phyloP scores from a whole-genome alignment of 164 flowering plant genomes.

The Akebia trifoliata region DNA sequence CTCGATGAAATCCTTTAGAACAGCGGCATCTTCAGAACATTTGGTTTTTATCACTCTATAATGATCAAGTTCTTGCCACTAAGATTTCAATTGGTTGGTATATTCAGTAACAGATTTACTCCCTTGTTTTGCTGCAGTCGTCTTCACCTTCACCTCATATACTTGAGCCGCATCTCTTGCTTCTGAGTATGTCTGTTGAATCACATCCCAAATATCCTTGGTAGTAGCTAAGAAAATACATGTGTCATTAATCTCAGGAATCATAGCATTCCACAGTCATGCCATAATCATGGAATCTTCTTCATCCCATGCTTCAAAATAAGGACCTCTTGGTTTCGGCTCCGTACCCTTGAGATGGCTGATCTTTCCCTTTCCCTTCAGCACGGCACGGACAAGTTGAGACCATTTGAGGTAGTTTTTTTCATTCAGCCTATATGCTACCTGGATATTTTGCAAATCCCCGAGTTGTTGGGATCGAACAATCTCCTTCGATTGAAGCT shows the following conservation, averaged over 20 bases:
- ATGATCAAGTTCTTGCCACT: conserved; percentile 7
- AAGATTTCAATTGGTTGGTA: neutral
- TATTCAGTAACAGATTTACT: neutral
- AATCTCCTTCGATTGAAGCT: too few relatives aligned
- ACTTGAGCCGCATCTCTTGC: conserved; percentile 6
- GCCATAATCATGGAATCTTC: conserved; percentile 2
- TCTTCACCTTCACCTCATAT: neutral
- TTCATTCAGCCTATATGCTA: neutral
- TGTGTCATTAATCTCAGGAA: neutral
- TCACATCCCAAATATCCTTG: neutral
- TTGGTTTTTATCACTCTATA: neutral
- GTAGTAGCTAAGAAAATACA: neutral
- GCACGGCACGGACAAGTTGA: conserved; percentile 1
- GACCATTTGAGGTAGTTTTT: conserved; percentile 9
- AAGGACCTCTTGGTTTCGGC: neutral
- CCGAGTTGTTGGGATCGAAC: too few relatives aligned
- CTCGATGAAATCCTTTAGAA: conserved; percentile 3
- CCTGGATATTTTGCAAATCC: conserved; percentile 4
- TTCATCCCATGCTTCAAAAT: conserved; percentile 9
- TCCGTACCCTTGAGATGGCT: neutral
- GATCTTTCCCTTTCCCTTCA: neutral
- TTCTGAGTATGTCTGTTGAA: conserved; percentile 3
- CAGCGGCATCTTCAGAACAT: neutral
- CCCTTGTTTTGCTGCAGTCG: neutral
- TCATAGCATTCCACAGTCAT: neutral